These are phyloP conservation scores for Paradendryphiella salina DNA, from an alignment of 2,329 filamentous ascomycete species.

Conservation along the genomic window DNA sequence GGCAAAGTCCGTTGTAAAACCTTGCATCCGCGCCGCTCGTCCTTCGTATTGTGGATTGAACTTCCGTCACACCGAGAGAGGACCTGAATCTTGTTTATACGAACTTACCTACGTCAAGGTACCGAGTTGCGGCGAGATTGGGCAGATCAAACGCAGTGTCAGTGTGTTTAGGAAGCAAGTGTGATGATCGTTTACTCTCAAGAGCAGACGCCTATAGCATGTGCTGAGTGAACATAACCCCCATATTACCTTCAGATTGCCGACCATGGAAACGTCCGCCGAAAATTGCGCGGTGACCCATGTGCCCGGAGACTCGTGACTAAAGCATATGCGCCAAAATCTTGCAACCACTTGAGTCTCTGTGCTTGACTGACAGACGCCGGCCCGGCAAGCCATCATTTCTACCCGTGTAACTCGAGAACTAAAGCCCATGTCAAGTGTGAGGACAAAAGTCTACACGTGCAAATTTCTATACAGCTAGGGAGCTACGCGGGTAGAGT, in stretches of 20 bases:
- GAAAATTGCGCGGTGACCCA: not conserved
- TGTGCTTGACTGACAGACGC: not conserved
- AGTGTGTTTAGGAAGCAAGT: no score
- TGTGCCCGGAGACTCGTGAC: not conserved
- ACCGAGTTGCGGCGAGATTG: not conserved
- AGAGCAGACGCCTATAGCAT: not conserved
- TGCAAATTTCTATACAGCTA: not conserved
- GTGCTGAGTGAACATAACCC: not conserved
- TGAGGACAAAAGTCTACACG: not conserved
- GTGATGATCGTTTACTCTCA: not conserved
- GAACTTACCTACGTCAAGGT: not conserved
- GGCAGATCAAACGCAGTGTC: not conserved
- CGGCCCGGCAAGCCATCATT: constrained; percentile 5
- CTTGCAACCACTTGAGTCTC: not conserved
- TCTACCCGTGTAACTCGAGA: not conserved
- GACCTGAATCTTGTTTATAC: not conserved
- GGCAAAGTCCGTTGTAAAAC: not conserved
- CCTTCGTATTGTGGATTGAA: not conserved
- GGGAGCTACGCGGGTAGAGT: not conserved
- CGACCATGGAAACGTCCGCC: not conserved
- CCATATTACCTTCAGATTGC: not conserved
- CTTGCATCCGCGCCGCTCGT: not conserved
- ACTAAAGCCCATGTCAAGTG: not conserved
- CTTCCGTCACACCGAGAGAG: not conserved
- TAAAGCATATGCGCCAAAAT: not conserved